phyloP scores from a whole-genome alignment of 495 filamentous ascomycete genomes.

The Collariella sp. region DNA sequence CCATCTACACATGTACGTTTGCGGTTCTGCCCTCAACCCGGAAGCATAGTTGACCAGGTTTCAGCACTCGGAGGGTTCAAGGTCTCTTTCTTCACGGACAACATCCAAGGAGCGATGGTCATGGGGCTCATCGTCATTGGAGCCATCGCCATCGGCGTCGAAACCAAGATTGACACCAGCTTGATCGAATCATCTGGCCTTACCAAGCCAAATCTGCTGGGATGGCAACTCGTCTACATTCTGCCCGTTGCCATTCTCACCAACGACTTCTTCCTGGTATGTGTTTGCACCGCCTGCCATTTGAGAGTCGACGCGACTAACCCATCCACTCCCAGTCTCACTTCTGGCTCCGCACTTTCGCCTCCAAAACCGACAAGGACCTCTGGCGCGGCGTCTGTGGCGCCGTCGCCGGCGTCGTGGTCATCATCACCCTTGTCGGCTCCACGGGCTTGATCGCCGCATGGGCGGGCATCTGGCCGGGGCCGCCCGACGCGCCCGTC shows the following conservation, averaged over 20 bases:
- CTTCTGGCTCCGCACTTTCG: slow-evolving; percentile 77
- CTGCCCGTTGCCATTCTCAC: slow-evolving; percentile 65
- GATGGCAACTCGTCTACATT: slow-evolving; percentile 73
- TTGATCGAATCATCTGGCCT: slow-evolving; percentile 55
- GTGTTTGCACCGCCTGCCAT: background rate
- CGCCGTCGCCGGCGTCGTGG: slow-evolving; percentile 50
- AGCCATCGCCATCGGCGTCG: slow-evolving; percentile 60
- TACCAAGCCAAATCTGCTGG: slow-evolving; percentile 51
- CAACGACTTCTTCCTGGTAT: slow-evolving; percentile 63
- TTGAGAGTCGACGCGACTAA: background rate
- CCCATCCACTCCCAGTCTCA: slow-evolving; percentile 35
- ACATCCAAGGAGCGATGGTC: slow-evolving; percentile 68
- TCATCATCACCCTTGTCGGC: slow-evolving; percentile 59
- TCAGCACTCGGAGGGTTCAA: slow-evolving; percentile 65
- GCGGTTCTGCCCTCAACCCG: no score
- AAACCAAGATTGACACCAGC: slow-evolving; percentile 58
- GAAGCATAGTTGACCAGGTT: no score
- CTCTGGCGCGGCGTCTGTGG: slow-evolving; percentile 61
- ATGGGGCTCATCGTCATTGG: slow-evolving; percentile 58
- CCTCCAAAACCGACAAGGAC: slow-evolving; percentile 65
- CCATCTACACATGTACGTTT: slow-evolving; percentile 64
- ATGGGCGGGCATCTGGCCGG: slow-evolving; percentile 59
- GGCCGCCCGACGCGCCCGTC: slow-evolving; percentile 36
- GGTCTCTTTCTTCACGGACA: slow-evolving; percentile 72
- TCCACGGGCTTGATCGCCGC: slow-evolving; percentile 60